phyloP scores from a whole-genome alignment of 2,329 filamentous ascomycete genomes.

The Pezicula radicicola region DNA sequence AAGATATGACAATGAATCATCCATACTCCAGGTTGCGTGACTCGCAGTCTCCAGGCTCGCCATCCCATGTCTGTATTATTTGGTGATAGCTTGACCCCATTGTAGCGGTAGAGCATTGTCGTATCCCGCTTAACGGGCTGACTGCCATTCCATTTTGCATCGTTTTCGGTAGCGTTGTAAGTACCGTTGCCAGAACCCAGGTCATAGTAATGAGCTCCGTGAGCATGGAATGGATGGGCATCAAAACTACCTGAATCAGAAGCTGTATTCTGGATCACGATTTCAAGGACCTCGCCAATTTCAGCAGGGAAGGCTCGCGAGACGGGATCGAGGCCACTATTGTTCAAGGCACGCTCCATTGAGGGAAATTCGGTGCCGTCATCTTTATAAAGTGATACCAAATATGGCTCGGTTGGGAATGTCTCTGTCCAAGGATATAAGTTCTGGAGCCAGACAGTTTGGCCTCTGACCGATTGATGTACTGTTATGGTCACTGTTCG shows the following conservation, averaged over 20 bases:
- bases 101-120: conserved; percentile 45
- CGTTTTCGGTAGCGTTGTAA: conserved; percentile 37
- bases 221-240: conserved; percentile 44
- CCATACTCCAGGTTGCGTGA: conserved; percentile 44
- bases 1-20: conserved; percentile 49
- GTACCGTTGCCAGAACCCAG: conserved; percentile 41
- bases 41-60: conserved; percentile 46
- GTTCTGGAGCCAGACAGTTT: conserved; percentile 27
- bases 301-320: conserved; percentile 38
- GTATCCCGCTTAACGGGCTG: conserved; percentile 30
- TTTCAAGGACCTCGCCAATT: conserved; percentile 44
- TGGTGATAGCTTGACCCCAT: conserved; percentile 18
- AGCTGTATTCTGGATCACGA: conserved; percentile 38
- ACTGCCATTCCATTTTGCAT: conserved; percentile 29
- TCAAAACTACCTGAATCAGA: conserved; percentile 34
- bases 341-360: conserved; percentile 36
- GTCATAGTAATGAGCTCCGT: conserved; percentile 42
- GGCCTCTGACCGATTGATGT: conserved; percentile 18
- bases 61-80: conserved; percentile 38
- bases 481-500: conserved; percentile 33
- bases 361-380: conserved; percentile 33
- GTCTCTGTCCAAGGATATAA: conserved; percentile 30
- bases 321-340: conserved; percentile 39
- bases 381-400: conserved; percentile 42
- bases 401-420: conserved; percentile 35